A percentile compares a stretch with the other conserved stretches of the same genome.
Conservation (phyloP, 805 yeast genomes). For the Saturnispora gosingensis region DNA sequence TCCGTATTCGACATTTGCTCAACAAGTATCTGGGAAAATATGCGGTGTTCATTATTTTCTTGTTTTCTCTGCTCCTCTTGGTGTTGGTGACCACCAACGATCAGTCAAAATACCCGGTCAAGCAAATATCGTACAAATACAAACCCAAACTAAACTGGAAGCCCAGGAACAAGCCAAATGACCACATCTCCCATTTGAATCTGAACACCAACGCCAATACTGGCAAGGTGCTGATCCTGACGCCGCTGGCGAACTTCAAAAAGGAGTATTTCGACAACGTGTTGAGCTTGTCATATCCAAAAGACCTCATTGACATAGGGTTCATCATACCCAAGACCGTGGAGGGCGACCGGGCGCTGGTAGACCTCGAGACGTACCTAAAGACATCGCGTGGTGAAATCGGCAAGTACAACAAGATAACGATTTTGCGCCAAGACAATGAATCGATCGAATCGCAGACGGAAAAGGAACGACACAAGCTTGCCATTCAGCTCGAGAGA, state of each 20-base stretch:
- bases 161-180: constrained; percentile 55
- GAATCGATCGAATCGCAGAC: constrained; percentile 61
- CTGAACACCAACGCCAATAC: constrained; percentile 68
- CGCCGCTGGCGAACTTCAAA: constrained; percentile 86
- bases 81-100: not conserved
- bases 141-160: constrained; percentile 39
- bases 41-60: not conserved
- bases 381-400: constrained; percentile 55
- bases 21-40: not conserved
- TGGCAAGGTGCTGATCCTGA: constrained; percentile 76
- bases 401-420: constrained; percentile 69
- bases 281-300: constrained; percentile 67
- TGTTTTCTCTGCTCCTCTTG: not conserved
- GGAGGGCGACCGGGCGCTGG: constrained; percentile 76
- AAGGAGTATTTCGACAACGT: constrained; percentile 84
- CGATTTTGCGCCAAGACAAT: constrained; percentile 85
- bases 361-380: constrained; percentile 63
- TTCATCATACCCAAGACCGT: constrained; percentile 78
- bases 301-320: constrained; percentile 77
- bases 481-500: constrained; percentile 77
- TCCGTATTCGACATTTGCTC: not conserved
- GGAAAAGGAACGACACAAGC: constrained; percentile 89
- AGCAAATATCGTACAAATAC: constrained; percentile 27
- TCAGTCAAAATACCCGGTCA: not conserved
- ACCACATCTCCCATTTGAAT: constrained; percentile 76